Base-by-base conservation (phyloP, 371 early-diverging fungal species). In the Mortierella sp. region DNA sequence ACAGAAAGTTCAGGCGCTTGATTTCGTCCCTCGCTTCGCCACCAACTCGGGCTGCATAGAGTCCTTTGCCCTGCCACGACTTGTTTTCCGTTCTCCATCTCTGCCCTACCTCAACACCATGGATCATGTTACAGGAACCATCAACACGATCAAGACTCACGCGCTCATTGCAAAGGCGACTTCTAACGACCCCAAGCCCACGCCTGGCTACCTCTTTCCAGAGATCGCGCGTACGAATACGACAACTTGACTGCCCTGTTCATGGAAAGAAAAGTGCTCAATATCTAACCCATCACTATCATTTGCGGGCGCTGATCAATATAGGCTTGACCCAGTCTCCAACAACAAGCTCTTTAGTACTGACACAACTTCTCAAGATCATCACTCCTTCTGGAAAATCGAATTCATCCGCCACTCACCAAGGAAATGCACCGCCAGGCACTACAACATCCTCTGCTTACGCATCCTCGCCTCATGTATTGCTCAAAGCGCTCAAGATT, bases 191-290 rank as follows among this genome's bases (percentile, higher is more conserved):
- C 13, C 70, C 7, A 78, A 78, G 24, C 78, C 78, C 13, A 78
- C 78, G 0, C 78, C 78, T 2, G 78, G 78, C 23, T 78, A 78
- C 64, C 64, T 78, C 58, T 78, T 78, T 28, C 71, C 71, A 10
- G 67, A 78, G 60, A 70, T 70, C 52, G 60, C 78, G 19, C 70
- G 78, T 78, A 69, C 2, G 26, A n/a, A 34, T 18, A 26, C 39
- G 1, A 5, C 49, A 19, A 30, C 12, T 43, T 46, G 21, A 21
- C 12, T 31, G 3, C 23, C 50, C 21, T 45, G 14, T 55, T 26
- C 2, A 24, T 34, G 8, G 7, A 24, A n/a, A 4, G 1, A 1
- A 31, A 6, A 7, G 18, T 7, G 18, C 34, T 51, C n/a, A 30
- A 23, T n/a, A n/a, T n/a, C n/a, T n/a, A n/a, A n/a, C n/a, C n/a